Percentiles rank a stretch among this genome's conserved stretches.
Conservation (phyloP, 2,329 filamentous ascomycete genomes). For the Neonectria punicea region DNA sequence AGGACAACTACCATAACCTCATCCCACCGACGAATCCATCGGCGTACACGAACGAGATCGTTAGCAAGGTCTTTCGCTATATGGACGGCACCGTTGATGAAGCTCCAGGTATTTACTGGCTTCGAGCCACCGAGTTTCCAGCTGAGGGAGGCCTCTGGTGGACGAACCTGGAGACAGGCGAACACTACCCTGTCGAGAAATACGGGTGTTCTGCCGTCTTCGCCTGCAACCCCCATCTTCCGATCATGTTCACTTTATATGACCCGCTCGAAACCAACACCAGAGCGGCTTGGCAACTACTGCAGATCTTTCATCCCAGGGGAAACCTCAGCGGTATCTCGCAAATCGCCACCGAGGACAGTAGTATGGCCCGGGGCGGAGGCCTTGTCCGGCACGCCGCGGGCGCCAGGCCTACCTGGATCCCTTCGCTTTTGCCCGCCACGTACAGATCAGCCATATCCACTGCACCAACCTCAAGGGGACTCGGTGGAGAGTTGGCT, state of each 20-base stretch:
- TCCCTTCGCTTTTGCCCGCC: constrained; percentile 50
- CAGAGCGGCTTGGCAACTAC: constrained; percentile 39
- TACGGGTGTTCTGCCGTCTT: constrained; percentile 48
- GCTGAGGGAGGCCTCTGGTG: constrained; percentile 10
- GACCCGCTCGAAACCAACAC: constrained; percentile 28
- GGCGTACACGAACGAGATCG: constrained; percentile 42
- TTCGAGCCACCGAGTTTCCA: constrained; percentile 2
- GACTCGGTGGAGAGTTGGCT: constrained; percentile 51
- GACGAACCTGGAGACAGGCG: constrained; percentile 7
- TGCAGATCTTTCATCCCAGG: constrained; percentile 44
- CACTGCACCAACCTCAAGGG: constrained; percentile 37
- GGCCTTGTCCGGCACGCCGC: constrained; percentile 44
- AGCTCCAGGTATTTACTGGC: constrained; percentile 39
- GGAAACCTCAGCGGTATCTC: constrained; percentile 41
- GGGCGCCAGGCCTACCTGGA: constrained; percentile 50
- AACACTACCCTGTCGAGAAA: neutral
- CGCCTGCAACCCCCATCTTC: constrained; percentile 50
- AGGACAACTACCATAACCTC: constrained; percentile 35
- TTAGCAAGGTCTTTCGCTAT: constrained; percentile 52
- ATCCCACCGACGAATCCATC: constrained; percentile 43
- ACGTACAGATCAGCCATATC: constrained; percentile 40
- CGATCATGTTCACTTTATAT: constrained; percentile 45
- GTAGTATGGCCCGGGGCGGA: constrained; percentile 21
- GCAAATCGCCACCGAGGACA: constrained; percentile 38
- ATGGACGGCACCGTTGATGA: constrained; percentile 42